Conservation (phyloP, 2,329 filamentous ascomycete species). For the Fusarium longipes region DNA sequence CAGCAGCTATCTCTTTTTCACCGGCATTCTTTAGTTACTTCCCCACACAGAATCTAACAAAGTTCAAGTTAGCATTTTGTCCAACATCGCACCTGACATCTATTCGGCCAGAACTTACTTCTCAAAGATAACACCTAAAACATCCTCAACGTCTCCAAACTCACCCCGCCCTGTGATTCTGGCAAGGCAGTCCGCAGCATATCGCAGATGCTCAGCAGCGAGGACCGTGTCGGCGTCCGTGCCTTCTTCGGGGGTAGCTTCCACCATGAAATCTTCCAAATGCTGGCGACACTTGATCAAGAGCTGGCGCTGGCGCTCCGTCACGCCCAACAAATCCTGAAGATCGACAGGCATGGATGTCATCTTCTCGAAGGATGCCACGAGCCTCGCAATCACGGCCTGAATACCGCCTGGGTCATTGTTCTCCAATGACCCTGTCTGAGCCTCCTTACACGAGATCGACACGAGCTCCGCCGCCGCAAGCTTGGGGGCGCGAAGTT, state of each 20-base stretch:
- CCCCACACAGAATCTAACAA: constrained; percentile 59
- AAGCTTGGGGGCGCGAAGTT: constrained; percentile 39
- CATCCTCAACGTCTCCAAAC: constrained; percentile 91
- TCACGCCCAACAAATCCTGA: constrained; percentile 89
- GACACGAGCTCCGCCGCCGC: constrained; percentile 54
- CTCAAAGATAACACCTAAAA: constrained; percentile 96
- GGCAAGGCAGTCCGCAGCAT: constrained; percentile 82
- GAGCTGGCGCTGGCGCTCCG: constrained; percentile 86
- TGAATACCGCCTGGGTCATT: constrained; percentile 74
- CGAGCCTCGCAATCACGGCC: constrained; percentile 73
- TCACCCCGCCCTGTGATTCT: constrained; percentile 89
- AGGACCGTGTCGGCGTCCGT: constrained; percentile 83
- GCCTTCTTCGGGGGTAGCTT: constrained; percentile 57
- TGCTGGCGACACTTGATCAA: constrained; percentile 77
- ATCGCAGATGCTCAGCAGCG: constrained; percentile 87
- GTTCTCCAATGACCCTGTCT: constrained; percentile 40
- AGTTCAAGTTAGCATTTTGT: constrained; percentile 32
- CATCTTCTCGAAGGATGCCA: constrained; percentile 75
- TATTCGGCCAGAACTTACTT: constrained; percentile 71
- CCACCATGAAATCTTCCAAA: constrained; percentile 77
- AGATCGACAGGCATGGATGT: constrained; percentile 77
- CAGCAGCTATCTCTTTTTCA: not conserved
- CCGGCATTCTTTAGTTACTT: constrained; percentile 48
- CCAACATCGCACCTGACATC: constrained; percentile 1
- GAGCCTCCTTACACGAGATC: constrained; percentile 78